Evolutionary conservation across 495 filamentous ascomycete species (phyloP).

Genomic region (Friedmanniomyces simplex): DNA sequence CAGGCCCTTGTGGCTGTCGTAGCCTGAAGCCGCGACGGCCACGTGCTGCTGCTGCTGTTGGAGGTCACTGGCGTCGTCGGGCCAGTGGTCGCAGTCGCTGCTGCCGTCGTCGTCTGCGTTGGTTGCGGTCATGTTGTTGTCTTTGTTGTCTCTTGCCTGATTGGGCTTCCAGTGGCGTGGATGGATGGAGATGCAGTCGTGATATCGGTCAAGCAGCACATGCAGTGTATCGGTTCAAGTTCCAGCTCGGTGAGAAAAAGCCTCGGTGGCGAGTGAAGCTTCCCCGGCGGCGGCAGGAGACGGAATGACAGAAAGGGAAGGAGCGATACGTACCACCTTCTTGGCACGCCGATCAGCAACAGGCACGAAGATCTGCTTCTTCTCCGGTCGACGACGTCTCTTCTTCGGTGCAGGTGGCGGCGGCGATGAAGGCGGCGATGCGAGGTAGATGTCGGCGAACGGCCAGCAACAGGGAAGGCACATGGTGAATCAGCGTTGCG

Average conservation of each 20-base stretch:
- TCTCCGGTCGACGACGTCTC: not conserved
- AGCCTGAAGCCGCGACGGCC: not conserved
- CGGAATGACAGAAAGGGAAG: conserved; percentile 6
- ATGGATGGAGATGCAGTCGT: not conserved
- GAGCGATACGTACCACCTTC: conserved; percentile 2
- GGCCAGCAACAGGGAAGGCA: conserved; percentile 30
- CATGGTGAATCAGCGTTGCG: conserved; percentile 6
- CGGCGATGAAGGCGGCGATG: conserved; percentile 4
- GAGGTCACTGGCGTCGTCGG: conserved; percentile 9
- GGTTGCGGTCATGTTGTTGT: conserved; percentile 7
- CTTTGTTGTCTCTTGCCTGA: too few relatives aligned
- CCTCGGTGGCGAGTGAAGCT: conserved; percentile 2
- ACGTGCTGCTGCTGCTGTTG: too few relatives aligned
- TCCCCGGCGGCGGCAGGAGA: not conserved
- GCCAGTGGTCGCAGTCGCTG: conserved; percentile 20
- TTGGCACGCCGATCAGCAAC: not conserved
- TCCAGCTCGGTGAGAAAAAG: not conserved
- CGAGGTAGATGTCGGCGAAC: conserved; percentile 29
- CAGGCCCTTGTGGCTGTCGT: conserved; percentile 13
- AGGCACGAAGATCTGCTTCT: not conserved
- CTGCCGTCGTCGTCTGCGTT: not conserved
- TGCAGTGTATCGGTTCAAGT: not conserved
- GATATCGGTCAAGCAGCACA: not conserved
- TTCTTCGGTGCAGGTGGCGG: not conserved
- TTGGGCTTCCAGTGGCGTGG: too few relatives aligned